Base-by-base conservation (phyloP, 1,284 basidiomycete species). In the Leccinum cinnamomeum region DNA sequence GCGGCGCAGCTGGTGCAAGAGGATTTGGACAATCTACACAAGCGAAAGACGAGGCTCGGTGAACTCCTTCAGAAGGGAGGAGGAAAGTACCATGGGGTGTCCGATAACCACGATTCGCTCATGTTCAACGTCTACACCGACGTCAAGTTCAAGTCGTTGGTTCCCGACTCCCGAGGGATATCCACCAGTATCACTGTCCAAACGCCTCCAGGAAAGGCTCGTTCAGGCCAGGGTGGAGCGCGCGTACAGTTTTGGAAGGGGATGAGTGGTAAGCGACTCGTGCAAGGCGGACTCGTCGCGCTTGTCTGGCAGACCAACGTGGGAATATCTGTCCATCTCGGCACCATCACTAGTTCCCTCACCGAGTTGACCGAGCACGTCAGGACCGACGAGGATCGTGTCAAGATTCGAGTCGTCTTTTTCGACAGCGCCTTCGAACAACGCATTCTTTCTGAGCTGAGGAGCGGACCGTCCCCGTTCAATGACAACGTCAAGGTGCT, bases 111-210 rank as follows among this genome's bases (percentile, higher is more conserved):
- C 3, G 80, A 83, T 16, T 76, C 76, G 1, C 70, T 83, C 30
- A 79, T 84, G 72, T 87, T 84, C 78, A 83, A 85, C 44, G 74
- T 88, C 2, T 87, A 87, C 68, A 82, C 85, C 35, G 76, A 79
- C 55, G 76, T 83, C 33, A 59, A 70, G 5, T 84, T 86, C 64
- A 57, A 60, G 2, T 75, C 78, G 0, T 59, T 86, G 44, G 68
- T 75, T 23, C 76, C 84, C 2, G 80, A 84, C 57, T 70, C 78
- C 30, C 76, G 79, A n/a, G 85, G 83, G 0, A 69, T 88, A 7
- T 79, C 81, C 1, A 76, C 80, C 7, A 72, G 76, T 5, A 65
- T 88, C 3, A 65, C 68, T 0, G 68, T 85, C 30, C 78, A 83
- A 64, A 69, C 83, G 0, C 87, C 28, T 28, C 28, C 28, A 28